Percentiles rank a stretch among this genome's conserved stretches.
Conservation (phyloP, 1,284 basidiomycete genomes). For the Pseudozyma thailandica region DNA sequence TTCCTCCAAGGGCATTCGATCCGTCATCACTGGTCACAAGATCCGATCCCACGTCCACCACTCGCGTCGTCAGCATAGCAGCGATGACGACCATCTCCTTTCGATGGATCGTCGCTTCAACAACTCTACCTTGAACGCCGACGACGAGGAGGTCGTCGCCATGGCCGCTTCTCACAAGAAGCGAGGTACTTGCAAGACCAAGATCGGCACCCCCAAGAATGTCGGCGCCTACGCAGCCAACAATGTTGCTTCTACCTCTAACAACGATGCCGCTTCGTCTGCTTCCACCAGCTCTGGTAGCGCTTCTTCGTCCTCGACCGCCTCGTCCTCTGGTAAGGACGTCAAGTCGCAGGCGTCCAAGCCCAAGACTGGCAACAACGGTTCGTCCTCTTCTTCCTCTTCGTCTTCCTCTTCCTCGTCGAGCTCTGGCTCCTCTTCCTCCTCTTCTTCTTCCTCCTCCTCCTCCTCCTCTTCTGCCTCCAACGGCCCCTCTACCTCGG, state of each 20-base stretch:
- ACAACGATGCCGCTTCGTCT: slow-evolving; percentile 4
- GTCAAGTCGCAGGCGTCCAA: neutral
- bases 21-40: slow-evolving; percentile 55
- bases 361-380: neutral
- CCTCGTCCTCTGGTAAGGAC: slow-evolving; percentile 6
- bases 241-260: slow-evolving; percentile 14
- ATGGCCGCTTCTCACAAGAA: slow-evolving; percentile 32
- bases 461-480: slow-evolving; percentile 24
- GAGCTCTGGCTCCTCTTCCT: slow-evolving; percentile 14
- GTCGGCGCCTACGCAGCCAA: slow-evolving; percentile 23
- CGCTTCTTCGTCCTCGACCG: no score
- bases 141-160: slow-evolving; percentile 33
- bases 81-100: slow-evolving; percentile 19
- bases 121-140: slow-evolving; percentile 38
- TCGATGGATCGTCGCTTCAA: slow-evolving; percentile 19
- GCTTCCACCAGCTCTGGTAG: slow-evolving; percentile 15
- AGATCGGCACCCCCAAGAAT: slow-evolving; percentile 20
- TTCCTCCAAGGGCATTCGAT: slow-evolving; percentile 40
- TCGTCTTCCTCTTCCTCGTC: slow-evolving; percentile 11
- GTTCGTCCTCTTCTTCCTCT: slow-evolving; percentile 13
- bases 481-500: slow-evolving; percentile 15
- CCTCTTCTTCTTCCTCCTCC: slow-evolving; percentile 15
- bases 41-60: slow-evolving; percentile 49
- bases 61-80: slow-evolving; percentile 34
- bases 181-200: slow-evolving; percentile 40